Base-by-base conservation (phyloP, 257 asterid genomes). In the Pogostemon cablin region DNA sequence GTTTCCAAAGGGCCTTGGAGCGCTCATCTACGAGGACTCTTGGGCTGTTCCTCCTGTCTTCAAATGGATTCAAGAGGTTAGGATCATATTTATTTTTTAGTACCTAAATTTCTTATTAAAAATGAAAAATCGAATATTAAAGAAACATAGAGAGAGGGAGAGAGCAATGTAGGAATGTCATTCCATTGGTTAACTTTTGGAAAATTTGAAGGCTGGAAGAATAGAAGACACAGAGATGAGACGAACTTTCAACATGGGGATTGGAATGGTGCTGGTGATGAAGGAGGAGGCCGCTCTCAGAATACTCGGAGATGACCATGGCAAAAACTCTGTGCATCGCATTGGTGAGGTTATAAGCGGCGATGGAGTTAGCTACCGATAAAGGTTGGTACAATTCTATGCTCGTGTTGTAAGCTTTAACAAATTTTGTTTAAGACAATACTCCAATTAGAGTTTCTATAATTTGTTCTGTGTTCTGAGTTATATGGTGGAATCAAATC, bases 31-130 rank as follows among this genome's bases (percentile, higher is more conserved):
- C 64, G 71, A 84, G 2, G 83, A 86, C 78, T 89, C 96, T 39
- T 93, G 97, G 99, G 81, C 38, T 4, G 70, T 85, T 42, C 96
- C 96, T 75, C 96, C 96, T 4, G 78, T 91, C 73, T 93, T 91
- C 77, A 89, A 85, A 56, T 93, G 97, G 99, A 87, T 93, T 75
- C 98, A 91, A 71, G 90, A 93, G 90, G 99, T 93, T 55, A 78
- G 79, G 37, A 42, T 59, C 3, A 34, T 12, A 73, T 12, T 15
- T 10, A 34, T 34, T 41, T 25, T 25, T 25, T 25, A 25, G 32
- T 25, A 25, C 32, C 32, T 25, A 25, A 25, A 25, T 25, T 25
- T 25, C 32, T 25, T 25, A 25, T 25, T 25, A 25, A 25, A 25
- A 25, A 25, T 25, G 32, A 25, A 25, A 25, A 25, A 25, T 25